These are phyloP conservation scores for Neonectria coccinea DNA, from an alignment of 2,329 filamentous ascomycete species.

Conservation along the genomic window DNA sequence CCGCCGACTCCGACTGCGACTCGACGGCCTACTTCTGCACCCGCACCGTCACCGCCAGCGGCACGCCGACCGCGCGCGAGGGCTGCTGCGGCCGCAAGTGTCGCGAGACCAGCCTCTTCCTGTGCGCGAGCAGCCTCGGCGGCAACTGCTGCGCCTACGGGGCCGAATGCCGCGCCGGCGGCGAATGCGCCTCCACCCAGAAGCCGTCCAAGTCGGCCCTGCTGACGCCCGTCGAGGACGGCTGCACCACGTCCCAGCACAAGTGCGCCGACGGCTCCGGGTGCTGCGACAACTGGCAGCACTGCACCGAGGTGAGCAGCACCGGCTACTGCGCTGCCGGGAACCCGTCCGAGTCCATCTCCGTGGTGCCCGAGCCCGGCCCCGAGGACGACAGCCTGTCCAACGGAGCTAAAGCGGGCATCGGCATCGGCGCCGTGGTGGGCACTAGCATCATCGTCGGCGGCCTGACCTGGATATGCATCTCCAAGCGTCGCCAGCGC, in stretches of 20 bases:
- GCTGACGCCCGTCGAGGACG: constrained; percentile 52
- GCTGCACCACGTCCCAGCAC: constrained; percentile 60
- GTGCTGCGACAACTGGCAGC: constrained; percentile 61
- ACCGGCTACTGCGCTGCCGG: constrained; percentile 55
- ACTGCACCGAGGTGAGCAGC: constrained; percentile 55
- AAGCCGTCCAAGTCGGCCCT: constrained; percentile 41
- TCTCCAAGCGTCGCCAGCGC: constrained; percentile 54
- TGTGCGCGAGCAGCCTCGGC: constrained; percentile 58
- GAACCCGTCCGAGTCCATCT: constrained; percentile 49
- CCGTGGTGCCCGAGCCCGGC: constrained; percentile 45
- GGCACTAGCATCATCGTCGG: constrained; percentile 58
- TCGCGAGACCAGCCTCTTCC: constrained; percentile 56
- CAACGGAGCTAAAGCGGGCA: constrained; percentile 65
- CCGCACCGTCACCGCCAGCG: constrained; percentile 44
- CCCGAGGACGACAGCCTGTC: constrained; percentile 50
- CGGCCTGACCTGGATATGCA: constrained; percentile 60
- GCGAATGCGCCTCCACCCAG: constrained; percentile 52
- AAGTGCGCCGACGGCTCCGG: constrained; percentile 59
- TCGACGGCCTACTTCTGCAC: constrained; percentile 51
- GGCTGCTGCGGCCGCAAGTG: constrained; percentile 58
- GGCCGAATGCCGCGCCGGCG: constrained; percentile 54
- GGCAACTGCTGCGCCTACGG: constrained; percentile 63
- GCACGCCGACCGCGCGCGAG: constrained; percentile 41
- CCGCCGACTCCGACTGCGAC: constrained; percentile 51
- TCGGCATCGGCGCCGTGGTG: constrained; percentile 65